Evolutionary conservation across 371 early-diverging fungal species (phyloP).

Genomic region (Dichotomocladium elegans): DNA sequence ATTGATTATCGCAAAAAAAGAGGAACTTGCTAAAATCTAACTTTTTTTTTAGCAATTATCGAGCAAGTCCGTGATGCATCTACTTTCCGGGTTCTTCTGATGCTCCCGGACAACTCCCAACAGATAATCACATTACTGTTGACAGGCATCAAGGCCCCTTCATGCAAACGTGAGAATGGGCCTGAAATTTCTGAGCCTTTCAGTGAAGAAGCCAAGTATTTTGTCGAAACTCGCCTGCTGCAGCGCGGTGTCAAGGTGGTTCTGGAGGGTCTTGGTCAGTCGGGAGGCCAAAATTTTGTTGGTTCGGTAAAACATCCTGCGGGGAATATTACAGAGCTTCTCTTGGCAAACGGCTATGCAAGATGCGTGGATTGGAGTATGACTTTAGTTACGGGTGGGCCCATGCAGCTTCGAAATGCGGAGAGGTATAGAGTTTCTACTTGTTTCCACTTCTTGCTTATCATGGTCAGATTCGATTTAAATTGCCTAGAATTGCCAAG

Average conservation of each 20-base stretch:
- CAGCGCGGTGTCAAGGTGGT: slow-evolving; percentile 88
- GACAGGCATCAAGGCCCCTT: slow-evolving; percentile 88
- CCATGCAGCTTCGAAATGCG: slow-evolving; percentile 70
- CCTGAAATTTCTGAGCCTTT: slow-evolving; percentile 76
- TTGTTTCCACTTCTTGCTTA: too few relatives aligned
- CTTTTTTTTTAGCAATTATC: slow-evolving; percentile 61
- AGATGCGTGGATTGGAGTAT: slow-evolving; percentile 89
- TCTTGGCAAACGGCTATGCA: slow-evolving; percentile 81
- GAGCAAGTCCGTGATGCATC: slow-evolving; percentile 95
- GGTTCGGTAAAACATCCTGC: slow-evolving; percentile 81
- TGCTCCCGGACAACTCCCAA: slow-evolving; percentile 52
- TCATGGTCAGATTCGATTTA: too few relatives aligned
- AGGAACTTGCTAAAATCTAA: background rate
- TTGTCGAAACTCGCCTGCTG: slow-evolving; percentile 85
- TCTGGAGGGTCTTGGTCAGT: slow-evolving; percentile 67
- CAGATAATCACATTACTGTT: slow-evolving; percentile 78
- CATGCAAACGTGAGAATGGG: slow-evolving; percentile 70
- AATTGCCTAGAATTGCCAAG: slow-evolving; percentile 49
- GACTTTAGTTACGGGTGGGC: slow-evolving; percentile 72
- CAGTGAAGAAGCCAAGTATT: slow-evolving; percentile 89
- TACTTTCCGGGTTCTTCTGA: slow-evolving; percentile 74
- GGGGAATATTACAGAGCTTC: slow-evolving; percentile 90
- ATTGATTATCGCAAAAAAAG: too few relatives aligned
- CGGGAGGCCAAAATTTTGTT: slow-evolving; percentile 63
- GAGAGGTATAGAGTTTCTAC: slow-evolving; percentile 56